Evolutionary conservation across 306 rosid genomes (phyloP).

Genomic region (Herpetospermum pedunculosum): DNA sequence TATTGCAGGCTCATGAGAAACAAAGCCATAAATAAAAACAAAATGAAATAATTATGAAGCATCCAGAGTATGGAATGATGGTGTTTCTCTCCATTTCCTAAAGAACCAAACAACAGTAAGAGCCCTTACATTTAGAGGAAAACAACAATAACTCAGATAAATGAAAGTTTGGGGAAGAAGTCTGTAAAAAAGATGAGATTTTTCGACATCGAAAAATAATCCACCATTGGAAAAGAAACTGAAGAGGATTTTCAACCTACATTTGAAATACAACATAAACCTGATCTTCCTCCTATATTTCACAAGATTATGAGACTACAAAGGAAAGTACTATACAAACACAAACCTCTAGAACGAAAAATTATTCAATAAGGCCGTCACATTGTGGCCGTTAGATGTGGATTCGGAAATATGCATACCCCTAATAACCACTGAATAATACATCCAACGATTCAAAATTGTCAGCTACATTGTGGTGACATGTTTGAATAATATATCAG

Average conservation of each 20-base stretch:
- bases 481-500: too few species aligned
- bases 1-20: not conserved
- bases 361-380: too few species aligned
- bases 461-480: too few species aligned
- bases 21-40: too few species aligned
- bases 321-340: not conserved
- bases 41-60: not conserved
- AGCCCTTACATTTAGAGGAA: not conserved
- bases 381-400: too few species aligned
- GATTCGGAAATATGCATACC: too few species aligned
- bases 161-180: not conserved
- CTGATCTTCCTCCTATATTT: not conserved
- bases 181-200: not conserved
- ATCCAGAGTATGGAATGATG: not conserved
- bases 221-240: not conserved
- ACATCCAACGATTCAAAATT: too few species aligned
- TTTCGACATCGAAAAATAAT: too few species aligned
- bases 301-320: not conserved
- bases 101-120: not conserved
- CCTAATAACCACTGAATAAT: too few species aligned
- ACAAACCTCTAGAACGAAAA: conserved; percentile 2
- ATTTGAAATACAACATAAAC: not conserved
- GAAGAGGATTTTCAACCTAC: not conserved
- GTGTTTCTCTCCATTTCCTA: not conserved
- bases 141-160: not conserved